A percentile compares a stretch with the other conserved stretches of the same genome.
Evolutionary conservation across 1,284 basidiomycete species (phyloP).

Genomic region (Sparassis latifolia): DNA sequence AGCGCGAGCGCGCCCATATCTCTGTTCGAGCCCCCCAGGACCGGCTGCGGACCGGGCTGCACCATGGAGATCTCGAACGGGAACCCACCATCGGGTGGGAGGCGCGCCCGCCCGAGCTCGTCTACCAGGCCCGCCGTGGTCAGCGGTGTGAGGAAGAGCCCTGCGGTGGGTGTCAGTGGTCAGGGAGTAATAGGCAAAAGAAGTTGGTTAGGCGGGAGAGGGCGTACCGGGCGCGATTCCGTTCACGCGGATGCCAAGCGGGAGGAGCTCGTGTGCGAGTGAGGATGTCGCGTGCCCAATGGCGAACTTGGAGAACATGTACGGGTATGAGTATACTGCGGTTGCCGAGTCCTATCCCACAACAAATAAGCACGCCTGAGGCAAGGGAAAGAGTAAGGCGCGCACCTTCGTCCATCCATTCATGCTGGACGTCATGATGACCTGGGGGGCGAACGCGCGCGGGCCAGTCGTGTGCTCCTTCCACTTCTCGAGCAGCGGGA

Average conservation of each 20-base stretch:
- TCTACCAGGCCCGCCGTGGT: constrained; percentile 27
- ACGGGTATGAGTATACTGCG: constrained; percentile 35
- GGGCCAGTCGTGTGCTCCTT: constrained; percentile 19
- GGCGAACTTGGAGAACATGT: constrained; percentile 45
- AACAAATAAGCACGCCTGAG: not conserved
- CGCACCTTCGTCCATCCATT: constrained; percentile 46
- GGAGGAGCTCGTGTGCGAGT: constrained; percentile 45
- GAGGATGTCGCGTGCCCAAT: constrained; percentile 42
- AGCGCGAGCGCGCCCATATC: constrained; percentile 42
- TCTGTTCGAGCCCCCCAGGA: constrained; percentile 31
- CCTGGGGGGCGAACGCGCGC: constrained; percentile 38
- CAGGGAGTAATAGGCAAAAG: not conserved
- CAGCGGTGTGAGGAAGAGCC: constrained; percentile 31
- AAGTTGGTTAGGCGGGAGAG: not conserved
- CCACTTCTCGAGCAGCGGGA: constrained; percentile 45
- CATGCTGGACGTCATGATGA: constrained; percentile 48
- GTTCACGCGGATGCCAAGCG: constrained; percentile 50
- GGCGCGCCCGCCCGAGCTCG: constrained; percentile 27
- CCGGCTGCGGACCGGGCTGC: constrained; percentile 5
- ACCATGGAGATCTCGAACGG: constrained; percentile 14
- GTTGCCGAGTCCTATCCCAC: constrained; percentile 34
- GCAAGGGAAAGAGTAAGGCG: constrained; percentile 13
- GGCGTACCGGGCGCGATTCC: constrained; percentile 41
- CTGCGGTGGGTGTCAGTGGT: constrained; percentile 5
- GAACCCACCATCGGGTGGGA: constrained; percentile 18